phyloP scores from a whole-genome alignment of 805 yeast genomes.

The Debaryomyces prosopidis region DNA sequence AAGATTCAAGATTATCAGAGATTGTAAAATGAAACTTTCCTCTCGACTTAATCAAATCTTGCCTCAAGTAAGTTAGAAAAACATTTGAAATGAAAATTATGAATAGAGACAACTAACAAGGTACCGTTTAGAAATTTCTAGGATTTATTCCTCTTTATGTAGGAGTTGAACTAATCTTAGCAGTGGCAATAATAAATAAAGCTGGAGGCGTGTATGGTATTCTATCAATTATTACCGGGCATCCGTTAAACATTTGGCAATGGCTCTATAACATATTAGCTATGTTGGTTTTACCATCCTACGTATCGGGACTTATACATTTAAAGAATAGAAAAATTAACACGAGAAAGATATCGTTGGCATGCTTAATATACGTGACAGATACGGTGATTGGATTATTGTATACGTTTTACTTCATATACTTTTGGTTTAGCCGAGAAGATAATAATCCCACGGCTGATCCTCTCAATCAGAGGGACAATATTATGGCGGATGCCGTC shows the following conservation, averaged over 20 bases:
- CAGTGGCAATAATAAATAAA: slow-evolving; percentile 78
- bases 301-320: slow-evolving; percentile 54
- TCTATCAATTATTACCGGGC: slow-evolving; percentile 84
- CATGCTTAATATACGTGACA: slow-evolving; percentile 58
- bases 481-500: slow-evolving; percentile 1
- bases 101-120: slow-evolving; percentile 8
- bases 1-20: neutral
- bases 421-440: slow-evolving; percentile 67
- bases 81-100: neutral
- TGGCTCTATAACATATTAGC: slow-evolving; percentile 77
- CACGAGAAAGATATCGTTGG: slow-evolving; percentile 60
- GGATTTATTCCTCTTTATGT: slow-evolving; percentile 74
- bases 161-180: slow-evolving; percentile 82
- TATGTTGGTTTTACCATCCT: slow-evolving; percentile 61
- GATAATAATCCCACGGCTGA: slow-evolving; percentile 27
- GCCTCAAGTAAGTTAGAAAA: slow-evolving; percentile 19
- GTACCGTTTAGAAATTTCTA: slow-evolving; percentile 52
- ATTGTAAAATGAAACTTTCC: slow-evolving; percentile 1
- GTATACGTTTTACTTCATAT: slow-evolving; percentile 73
- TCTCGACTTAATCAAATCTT: slow-evolving; percentile 9
- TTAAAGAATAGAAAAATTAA: slow-evolving; percentile 47
- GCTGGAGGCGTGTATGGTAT: slow-evolving; percentile 88
- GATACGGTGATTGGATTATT: slow-evolving; percentile 70
- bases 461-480: neutral
- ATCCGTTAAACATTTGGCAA: slow-evolving; percentile 78